These are phyloP conservation scores for Bauhinia variegata DNA, from an alignment of 306 rosid genomes.

Conservation along the genomic window DNA sequence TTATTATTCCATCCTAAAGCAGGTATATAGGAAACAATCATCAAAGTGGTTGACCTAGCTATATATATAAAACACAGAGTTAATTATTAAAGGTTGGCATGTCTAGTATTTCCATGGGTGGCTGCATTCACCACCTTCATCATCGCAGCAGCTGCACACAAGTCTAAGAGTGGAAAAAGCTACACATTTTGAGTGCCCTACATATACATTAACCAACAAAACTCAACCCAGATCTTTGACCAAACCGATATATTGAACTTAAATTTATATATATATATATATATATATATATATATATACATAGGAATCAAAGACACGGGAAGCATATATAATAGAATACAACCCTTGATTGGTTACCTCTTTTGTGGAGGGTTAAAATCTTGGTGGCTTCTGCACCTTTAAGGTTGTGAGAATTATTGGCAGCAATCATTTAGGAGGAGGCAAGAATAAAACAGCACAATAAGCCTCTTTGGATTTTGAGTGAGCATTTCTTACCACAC, in stretches of 20 bases:
- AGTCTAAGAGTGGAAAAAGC: slow-evolving; percentile 36
- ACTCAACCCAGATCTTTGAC: too few species aligned
- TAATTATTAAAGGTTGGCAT: too few species aligned
- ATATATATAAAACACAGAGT: too few species aligned
- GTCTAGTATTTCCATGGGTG: not conserved
- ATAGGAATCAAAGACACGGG: not conserved
- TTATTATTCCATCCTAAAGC: too few species aligned
- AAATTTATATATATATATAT: too few species aligned
- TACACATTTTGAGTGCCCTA: slow-evolving; percentile 30
- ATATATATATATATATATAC: too few species aligned
- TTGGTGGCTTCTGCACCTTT: not conserved
- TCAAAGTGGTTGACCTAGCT: too few species aligned
- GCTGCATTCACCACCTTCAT: slow-evolving; percentile 39
- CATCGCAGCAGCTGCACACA: slow-evolving; percentile 49
- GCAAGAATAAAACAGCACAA: slow-evolving; percentile 2
- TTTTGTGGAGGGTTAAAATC: slow-evolving; percentile 7
- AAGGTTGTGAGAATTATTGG: not conserved
- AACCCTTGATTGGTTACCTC: slow-evolving; percentile 13
- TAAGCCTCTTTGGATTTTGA: not conserved
- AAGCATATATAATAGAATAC: not conserved
- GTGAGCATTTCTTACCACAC: not conserved
- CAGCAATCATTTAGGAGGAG: slow-evolving; percentile 1
- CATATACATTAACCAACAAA: not conserved
- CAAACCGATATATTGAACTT: too few species aligned
- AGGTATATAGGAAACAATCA: too few species aligned